Conservation (phyloP, 1,139 yeast species). For the Geotrichum aggregatum region DNA sequence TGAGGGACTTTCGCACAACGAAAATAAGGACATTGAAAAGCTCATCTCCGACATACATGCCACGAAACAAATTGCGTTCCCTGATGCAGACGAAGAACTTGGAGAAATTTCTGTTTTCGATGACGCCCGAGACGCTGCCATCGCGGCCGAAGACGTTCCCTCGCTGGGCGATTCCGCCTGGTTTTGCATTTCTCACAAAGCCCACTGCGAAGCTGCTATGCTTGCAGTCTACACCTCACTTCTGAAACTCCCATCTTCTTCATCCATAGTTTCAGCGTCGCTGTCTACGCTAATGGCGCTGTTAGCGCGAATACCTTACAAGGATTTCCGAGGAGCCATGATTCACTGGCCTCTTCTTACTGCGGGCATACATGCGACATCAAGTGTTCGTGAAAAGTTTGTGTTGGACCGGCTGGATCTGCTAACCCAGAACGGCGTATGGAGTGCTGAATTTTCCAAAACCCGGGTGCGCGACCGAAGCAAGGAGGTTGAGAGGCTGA, state of each 20-base stretch:
- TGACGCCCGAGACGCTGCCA: not conserved
- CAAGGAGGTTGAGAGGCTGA: not conserved
- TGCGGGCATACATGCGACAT: slow-evolving; percentile 15
- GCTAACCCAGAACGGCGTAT: slow-evolving; percentile 12
- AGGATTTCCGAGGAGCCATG: slow-evolving; percentile 13
- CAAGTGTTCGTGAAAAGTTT: slow-evolving; percentile 5
- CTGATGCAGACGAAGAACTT: not conserved
- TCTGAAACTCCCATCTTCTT: slow-evolving; percentile 11
- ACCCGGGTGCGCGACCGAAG: slow-evolving; percentile 10
- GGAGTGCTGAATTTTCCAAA: slow-evolving; percentile 18
- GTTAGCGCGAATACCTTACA: slow-evolving; percentile 9
- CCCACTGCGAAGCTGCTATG: slow-evolving; percentile 19
- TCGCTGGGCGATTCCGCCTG: slow-evolving; percentile 8
- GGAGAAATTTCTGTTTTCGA: not conserved
- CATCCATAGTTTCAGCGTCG: slow-evolving; percentile 8
- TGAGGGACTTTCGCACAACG: not conserved
- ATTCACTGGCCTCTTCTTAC: slow-evolving; percentile 17
- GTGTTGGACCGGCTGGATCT: slow-evolving; percentile 15
- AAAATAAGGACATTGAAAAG: slow-evolving; percentile 10
- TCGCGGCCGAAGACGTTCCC: slow-evolving; percentile 6
- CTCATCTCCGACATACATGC: slow-evolving; percentile 10
- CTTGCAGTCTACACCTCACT: slow-evolving; percentile 13
- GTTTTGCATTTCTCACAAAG: slow-evolving; percentile 15
- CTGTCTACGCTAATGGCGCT: slow-evolving; percentile 6
- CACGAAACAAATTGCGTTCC: slow-evolving; percentile 11